These are phyloP conservation scores for Chaetomidium leptoderma DNA, from an alignment of 495 filamentous ascomycete genomes.

Conservation along the genomic window DNA sequence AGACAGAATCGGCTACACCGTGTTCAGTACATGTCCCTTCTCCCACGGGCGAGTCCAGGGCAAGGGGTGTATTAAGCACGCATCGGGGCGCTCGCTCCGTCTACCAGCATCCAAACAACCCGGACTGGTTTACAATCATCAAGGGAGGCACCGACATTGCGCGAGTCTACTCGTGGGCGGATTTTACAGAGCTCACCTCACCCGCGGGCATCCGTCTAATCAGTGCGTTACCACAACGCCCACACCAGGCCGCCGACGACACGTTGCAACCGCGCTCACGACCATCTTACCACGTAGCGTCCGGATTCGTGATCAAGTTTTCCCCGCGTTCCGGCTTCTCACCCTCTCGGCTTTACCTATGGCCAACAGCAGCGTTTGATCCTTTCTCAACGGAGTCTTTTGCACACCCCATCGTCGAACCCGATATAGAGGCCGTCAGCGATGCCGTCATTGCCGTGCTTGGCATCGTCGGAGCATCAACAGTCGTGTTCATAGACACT, in stretches of 20 bases:
- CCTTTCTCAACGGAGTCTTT: not conserved
- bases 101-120: slow-evolving; percentile 19
- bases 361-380: slow-evolving; percentile 18
- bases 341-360: slow-evolving; percentile 6
- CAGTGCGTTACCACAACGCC: not conserved
- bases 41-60: not conserved
- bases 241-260: not conserved
- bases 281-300: slow-evolving; percentile 15
- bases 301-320: slow-evolving; percentile 16
- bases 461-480: slow-evolving; percentile 14
- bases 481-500: slow-evolving; percentile 26
- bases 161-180: slow-evolving; percentile 23
- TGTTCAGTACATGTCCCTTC: not conserved
- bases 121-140: slow-evolving; percentile 19
- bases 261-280: not conserved
- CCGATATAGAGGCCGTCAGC: not conserved
- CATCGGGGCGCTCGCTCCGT: too few species aligned
- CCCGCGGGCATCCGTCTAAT: slow-evolving; percentile 4
- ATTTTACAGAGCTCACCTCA: slow-evolving; percentile 19
- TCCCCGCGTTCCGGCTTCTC: not conserved
- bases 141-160: slow-evolving; percentile 12
- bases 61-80: too few species aligned
- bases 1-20: not conserved
- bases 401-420: not conserved
- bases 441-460: slow-evolving; percentile 12